A percentile compares a stretch with the other conserved stretches of the same genome.
These are phyloP conservation scores for Aspergillus sclerotioniger DNA, from an alignment of 495 filamentous ascomycete species.

Conservation along the genomic window DNA sequence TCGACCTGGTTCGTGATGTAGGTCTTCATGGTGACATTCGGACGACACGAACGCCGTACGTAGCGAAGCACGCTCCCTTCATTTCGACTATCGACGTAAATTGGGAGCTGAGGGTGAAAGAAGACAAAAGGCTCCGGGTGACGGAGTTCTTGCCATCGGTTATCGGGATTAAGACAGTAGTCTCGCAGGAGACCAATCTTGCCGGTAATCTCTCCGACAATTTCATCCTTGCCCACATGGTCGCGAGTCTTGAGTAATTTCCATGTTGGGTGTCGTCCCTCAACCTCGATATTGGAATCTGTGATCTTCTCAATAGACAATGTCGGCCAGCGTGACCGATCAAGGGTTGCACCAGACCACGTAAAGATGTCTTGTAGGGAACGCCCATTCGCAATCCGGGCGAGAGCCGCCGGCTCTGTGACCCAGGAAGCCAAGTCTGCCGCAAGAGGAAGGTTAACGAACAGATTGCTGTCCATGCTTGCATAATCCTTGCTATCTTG, in stretches of 20 bases:
- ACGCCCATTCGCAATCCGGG: constrained; percentile 40
- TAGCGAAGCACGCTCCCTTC: constrained; percentile 84
- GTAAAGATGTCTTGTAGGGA: constrained; percentile 48
- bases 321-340: constrained; percentile 51
- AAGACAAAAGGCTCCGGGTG: constrained; percentile 85
- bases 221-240: constrained; percentile 59
- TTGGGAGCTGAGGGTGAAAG: constrained; percentile 75
- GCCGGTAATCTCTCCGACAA: constrained; percentile 84
- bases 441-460: constrained; percentile 65
- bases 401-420: constrained; percentile 54
- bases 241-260: constrained; percentile 67
- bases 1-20: constrained; percentile 70
- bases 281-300: constrained; percentile 40
- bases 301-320: constrained; percentile 48
- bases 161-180: constrained; percentile 68
- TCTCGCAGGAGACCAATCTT: constrained; percentile 75
- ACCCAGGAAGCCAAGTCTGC: constrained; percentile 71
- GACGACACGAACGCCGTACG: constrained; percentile 80
- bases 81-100: constrained; percentile 86
- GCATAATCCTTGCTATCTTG: constrained; percentile 51
- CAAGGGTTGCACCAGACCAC: constrained; percentile 51
- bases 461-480: constrained; percentile 55
- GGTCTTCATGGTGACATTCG: constrained; percentile 79
- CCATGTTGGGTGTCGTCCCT: constrained; percentile 58
- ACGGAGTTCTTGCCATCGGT: constrained; percentile 71